Conservation (phyloP, 2,329 filamentous ascomycete species). For the Lachnellula cervina region DNA sequence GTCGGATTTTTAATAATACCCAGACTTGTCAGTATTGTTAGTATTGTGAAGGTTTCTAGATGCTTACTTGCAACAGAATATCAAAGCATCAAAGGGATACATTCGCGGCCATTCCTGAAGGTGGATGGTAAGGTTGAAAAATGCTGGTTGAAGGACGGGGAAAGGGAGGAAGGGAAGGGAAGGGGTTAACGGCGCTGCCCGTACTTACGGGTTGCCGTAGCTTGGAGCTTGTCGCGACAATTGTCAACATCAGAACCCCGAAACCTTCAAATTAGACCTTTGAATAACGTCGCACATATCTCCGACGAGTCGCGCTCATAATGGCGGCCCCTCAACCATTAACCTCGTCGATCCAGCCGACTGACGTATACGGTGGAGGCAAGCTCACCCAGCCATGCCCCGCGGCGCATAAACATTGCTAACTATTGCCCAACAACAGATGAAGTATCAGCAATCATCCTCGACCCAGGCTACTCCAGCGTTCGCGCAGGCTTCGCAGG, state of each 20-base stretch:
- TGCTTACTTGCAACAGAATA: no score
- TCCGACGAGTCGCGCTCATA: conserved; percentile 1
- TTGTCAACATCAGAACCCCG: not conserved
- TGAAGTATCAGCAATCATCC: conserved; percentile 93
- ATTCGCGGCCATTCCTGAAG: no score
- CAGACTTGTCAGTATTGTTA: no score
- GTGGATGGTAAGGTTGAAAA: no score
- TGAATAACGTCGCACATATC: not conserved
- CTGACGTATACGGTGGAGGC: conserved; percentile 62
- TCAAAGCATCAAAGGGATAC: no score
- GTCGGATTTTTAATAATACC: no score
- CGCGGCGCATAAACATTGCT: conserved; percentile 2
- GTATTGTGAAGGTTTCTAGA: no score
- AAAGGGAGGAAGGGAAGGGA: no score
- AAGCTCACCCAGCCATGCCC: conserved; percentile 20
- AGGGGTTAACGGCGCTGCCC: not conserved
- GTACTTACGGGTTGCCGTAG: not conserved
- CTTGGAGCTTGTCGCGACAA: not conserved
- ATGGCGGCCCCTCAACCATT: conserved; percentile 53
- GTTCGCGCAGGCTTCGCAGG: conserved; percentile 95
- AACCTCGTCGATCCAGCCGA: conserved; percentile 52
- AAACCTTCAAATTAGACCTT: not conserved
- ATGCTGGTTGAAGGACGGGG: no score
- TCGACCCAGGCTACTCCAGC: conserved; percentile 88
- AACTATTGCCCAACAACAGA: conserved; percentile 49